These are phyloP conservation scores for Thamnidium elegans DNA, from an alignment of 192 early-diverging fungal genomes.

Conservation along the genomic window DNA sequence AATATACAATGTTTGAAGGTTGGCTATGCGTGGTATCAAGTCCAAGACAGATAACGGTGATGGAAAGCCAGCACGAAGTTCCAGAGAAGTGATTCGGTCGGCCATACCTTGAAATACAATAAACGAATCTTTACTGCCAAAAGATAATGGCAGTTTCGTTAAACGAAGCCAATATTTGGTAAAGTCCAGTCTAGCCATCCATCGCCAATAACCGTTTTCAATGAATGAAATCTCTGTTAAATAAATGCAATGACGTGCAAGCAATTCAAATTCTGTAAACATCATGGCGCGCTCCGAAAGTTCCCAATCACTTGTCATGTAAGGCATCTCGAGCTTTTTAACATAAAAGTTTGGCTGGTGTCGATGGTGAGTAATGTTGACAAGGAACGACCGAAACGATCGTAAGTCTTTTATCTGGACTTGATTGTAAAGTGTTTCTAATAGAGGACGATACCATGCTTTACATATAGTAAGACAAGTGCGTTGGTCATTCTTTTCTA, in stretches of 20 bases:
- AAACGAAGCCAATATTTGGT: neutral
- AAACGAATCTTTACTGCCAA: neutral
- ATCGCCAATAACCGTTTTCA: neutral
- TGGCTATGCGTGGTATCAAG: neutral
- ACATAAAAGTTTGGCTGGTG: neutral
- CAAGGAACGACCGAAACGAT: neutral
- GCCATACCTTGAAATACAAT: slow-evolving; percentile 2
- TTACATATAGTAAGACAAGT: neutral
- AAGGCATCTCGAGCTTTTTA: neutral
- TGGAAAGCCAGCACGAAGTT: neutral
- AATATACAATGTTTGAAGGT: neutral
- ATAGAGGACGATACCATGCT: slow-evolving; percentile 1
- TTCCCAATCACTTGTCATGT: slow-evolving; percentile 1
- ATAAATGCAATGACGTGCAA: neutral
- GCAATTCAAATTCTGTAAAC: slow-evolving; percentile 10
- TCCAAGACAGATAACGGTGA: neutral
- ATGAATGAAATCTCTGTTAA: neutral
- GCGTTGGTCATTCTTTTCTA: neutral
- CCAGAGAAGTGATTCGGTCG: neutral
- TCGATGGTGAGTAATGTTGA: slow-evolving; percentile 1
- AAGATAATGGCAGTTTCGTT: neutral
- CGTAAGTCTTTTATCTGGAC: neutral
- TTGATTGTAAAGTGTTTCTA: slow-evolving; percentile 1
- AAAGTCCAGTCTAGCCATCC: neutral
- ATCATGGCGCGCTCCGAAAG: neutral